A percentile compares a stretch with the other conserved stretches of the same genome.
phyloP scores from a whole-genome alignment of 345 rosid species.

The Arabis hirsuta region DNA sequence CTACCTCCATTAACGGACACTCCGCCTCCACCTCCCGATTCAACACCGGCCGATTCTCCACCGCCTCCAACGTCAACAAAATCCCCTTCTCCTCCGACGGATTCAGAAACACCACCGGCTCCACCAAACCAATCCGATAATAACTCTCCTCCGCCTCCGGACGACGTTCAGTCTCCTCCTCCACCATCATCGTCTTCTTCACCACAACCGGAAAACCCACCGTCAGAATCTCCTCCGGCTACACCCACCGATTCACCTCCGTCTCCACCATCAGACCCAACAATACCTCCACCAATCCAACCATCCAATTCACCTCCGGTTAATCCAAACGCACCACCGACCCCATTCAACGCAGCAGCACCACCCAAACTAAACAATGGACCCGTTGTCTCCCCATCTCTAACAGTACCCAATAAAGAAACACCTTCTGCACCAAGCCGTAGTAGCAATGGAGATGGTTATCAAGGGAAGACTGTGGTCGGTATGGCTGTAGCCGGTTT shows the following conservation, averaged over 20 bases:
- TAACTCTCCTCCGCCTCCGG: slow-evolving; percentile 31
- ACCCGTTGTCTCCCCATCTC: slow-evolving; percentile 37
- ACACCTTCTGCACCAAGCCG: slow-evolving; percentile 26
- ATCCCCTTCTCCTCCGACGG: slow-evolving; percentile 34
- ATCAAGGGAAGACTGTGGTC: slow-evolving; percentile 26
- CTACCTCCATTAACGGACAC: slow-evolving; percentile 13
- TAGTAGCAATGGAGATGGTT: slow-evolving; percentile 7
- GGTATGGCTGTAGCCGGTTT: slow-evolving; percentile 55
- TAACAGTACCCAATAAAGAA: slow-evolving; percentile 17
- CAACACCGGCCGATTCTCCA: slow-evolving; percentile 38
- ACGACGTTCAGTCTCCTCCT: slow-evolving; percentile 27
- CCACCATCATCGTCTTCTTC: slow-evolving; percentile 22
- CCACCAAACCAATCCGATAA: slow-evolving; percentile 23
- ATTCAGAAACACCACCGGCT: slow-evolving; percentile 41
- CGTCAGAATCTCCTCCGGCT: slow-evolving; percentile 32
- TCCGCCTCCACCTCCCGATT: slow-evolving; percentile 28
- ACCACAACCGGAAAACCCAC: slow-evolving; percentile 23
- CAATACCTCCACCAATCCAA: slow-evolving; percentile 32
- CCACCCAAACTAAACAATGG: slow-evolving; percentile 27
- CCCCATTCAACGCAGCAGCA: background rate
- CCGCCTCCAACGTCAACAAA: slow-evolving; percentile 42
- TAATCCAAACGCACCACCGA: slow-evolving; percentile 13
- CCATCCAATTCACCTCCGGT: slow-evolving; percentile 38
- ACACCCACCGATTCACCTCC: slow-evolving; percentile 41
- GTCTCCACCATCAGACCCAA: slow-evolving; percentile 42